phyloP scores from a whole-genome alignment of 177 flowering plant genomes.

The Vitis hybrid region DNA sequence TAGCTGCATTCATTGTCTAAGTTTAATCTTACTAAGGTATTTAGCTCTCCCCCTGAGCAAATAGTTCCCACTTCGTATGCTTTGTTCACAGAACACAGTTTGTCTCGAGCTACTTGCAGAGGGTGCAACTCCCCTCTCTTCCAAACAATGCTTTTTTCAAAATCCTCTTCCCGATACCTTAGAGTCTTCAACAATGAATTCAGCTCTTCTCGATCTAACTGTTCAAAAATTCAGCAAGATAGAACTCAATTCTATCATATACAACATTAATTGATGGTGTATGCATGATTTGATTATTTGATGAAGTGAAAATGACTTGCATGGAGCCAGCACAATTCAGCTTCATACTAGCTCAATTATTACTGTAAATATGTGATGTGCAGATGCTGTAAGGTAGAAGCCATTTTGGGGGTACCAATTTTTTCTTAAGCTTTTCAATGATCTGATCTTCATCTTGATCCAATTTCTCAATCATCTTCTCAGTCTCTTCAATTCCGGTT shows the following conservation, averaged over 20 bases:
- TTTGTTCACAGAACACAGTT: constrained; percentile 1
- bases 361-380: too few species aligned
- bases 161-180: too few species aligned
- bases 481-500: constrained; percentile 7
- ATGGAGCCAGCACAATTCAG: not conserved
- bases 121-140: not conserved
- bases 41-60: not conserved
- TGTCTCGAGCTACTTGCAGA: not conserved
- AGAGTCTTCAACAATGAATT: not conserved
- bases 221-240: not conserved
- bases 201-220: not conserved
- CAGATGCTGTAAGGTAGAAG: not conserved
- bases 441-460: not conserved
- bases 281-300: too few species aligned
- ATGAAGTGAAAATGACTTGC: too few species aligned
- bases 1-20: not conserved
- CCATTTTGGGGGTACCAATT: not conserved
- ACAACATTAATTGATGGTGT: too few species aligned
- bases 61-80: not conserved
- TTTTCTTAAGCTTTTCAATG: not conserved
- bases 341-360: too few species aligned
- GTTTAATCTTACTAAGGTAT: constrained; percentile 7
- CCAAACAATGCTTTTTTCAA: not conserved
- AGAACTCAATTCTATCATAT: too few species aligned
- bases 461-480: constrained; percentile 3